Evolutionary conservation across 169 alveolate species (phyloP), one percentile per base, ranked within the genome.

Genomic region (Plasmodium vinckei): DNA sequence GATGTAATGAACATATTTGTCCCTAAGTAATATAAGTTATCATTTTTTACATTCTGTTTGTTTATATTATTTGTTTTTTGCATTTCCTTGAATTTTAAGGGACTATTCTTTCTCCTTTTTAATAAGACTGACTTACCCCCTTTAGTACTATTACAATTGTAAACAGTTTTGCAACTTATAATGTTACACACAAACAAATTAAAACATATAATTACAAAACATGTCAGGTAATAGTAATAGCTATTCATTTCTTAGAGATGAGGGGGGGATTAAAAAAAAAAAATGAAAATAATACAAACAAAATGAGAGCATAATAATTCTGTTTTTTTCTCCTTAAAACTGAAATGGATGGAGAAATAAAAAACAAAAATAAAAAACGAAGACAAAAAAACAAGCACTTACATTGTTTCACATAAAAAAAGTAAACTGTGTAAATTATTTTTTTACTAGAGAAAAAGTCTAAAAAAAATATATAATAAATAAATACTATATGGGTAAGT

Each of bases 211-310:
- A 64, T 23, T 47, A 77, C 75, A 17, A 77, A 33, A 4, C 42
- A 33, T 33, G 3, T n/a, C 15, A 77, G 13, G 46, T 23, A 44
- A 56, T 63, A 64, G 61, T 51, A 46, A 56, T 46, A 25, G 19
- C 46, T 64, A 59, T 72, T 72, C 87, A 72, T 72, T 72, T 72
- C 87, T 59, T 68, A 57, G 1, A 33, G 27, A n/a, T 19, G 10
- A 17, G 21, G 39, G 6, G 7, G 42, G 47, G 47, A 12, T 21
- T 5, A 47, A 47, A 17, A 21, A 1, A 68, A 68, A n/a, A 13
- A 23, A 33, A 65, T 46, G n/a, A 65, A 6, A 73, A 46, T 0
- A 21, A 21, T 21, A 21, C 9, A 7, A 9, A 56, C 17, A 54
- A 54, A 10, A 21, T n/a, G 39, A 42, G 6, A 23, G 0, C 13